Base-by-base conservation (phyloP, 805 yeast genomes). In the Kluyveromyces starmeri region DNA sequence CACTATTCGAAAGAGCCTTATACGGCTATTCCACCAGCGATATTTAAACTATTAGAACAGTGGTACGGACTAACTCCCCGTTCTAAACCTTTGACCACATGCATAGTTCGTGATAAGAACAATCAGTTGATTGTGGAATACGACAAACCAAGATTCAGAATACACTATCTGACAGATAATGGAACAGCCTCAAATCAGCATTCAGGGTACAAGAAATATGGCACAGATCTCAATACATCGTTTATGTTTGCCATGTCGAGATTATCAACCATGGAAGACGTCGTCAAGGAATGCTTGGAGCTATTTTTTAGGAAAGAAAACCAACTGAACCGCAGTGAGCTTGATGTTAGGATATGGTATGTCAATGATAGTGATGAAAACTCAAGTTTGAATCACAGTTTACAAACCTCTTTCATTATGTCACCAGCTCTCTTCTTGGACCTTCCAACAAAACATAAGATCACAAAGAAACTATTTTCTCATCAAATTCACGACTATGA, bases 41-140 rank as follows among this genome's bases (percentile, higher is more conserved):
- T 70, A 2, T 78, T 72, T 43, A 46, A 61, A 3, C 48, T 61
- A 38, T 51, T 79, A 7, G 53, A 50, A 1, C 59, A 62, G 20
- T 72, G 80, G 77, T 78, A 75, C 51, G 82, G 81, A 0, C 33
- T 71, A 15, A 48, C 55, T 1, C 65, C 67, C 1, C 50, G 48
- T 4, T 59, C 68, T 5, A 40, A 41, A 5, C 62, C 69, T 1
- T 52, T 68, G 1, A 40, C 44, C n/a, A 62, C 76, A 3, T 47
- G 42, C 12, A 42, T 64, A 7, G 45, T 67, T 15, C 31, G 39
- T 9, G 59, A 57, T 24, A 52, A 49, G 5, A 44, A 46, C 19
- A 36, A 48, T 22, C 38, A 59, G 29, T 37, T 61, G 40, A 38
- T 55, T 22, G 58, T 64, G 16, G 66, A 59, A 18, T 57, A 47